Percentiles rank a stretch among this genome's conserved stretches.
These are phyloP conservation scores for Begonia fuchsioides DNA, from an alignment of 306 rosid species.

Conservation along the genomic window DNA sequence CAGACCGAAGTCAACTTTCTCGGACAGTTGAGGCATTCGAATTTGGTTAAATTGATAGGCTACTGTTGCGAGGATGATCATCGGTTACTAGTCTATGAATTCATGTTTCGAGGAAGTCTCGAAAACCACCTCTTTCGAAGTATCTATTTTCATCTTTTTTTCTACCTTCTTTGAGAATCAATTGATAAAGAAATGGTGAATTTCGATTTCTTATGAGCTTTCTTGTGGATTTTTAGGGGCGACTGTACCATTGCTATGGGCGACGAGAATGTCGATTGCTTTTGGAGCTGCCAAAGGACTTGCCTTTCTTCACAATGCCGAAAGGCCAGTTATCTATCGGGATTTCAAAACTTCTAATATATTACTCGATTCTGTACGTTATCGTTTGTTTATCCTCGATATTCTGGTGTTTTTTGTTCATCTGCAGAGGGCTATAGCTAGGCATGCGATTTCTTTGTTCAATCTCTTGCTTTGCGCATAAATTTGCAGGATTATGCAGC, in stretches of 20 bases:
- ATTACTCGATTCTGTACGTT: slow-evolving; percentile 73
- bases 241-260: slow-evolving; percentile 75
- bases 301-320: slow-evolving; percentile 95
- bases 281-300: slow-evolving; percentile 97
- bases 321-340: slow-evolving; percentile 87
- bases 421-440: not conserved
- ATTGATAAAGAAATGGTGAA: too few species aligned
- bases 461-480: slow-evolving; percentile 6
- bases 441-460: slow-evolving; percentile 9
- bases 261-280: slow-evolving; percentile 86
- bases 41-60: slow-evolving; percentile 93
- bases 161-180: not conserved
- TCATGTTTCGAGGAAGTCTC: slow-evolving; percentile 95
- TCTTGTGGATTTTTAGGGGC: slow-evolving; percentile 51
- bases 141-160: slow-evolving; percentile 14
- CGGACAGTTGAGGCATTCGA: slow-evolving; percentile 92
- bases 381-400: slow-evolving; percentile 3
- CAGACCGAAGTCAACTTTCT: slow-evolving; percentile 98
- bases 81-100: slow-evolving; percentile 88
- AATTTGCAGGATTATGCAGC: slow-evolving; percentile 84
- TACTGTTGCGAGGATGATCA: slow-evolving; percentile 98
- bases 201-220: slow-evolving; percentile 16
- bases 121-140: slow-evolving; percentile 96
- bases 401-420: too few species aligned
- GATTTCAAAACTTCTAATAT: slow-evolving; percentile 95